Evolutionary conservation across 2,329 filamentous ascomycete species (phyloP), one percentile per base, ranked within the genome.

Genomic region (Sclerotinia nivalis): DNA sequence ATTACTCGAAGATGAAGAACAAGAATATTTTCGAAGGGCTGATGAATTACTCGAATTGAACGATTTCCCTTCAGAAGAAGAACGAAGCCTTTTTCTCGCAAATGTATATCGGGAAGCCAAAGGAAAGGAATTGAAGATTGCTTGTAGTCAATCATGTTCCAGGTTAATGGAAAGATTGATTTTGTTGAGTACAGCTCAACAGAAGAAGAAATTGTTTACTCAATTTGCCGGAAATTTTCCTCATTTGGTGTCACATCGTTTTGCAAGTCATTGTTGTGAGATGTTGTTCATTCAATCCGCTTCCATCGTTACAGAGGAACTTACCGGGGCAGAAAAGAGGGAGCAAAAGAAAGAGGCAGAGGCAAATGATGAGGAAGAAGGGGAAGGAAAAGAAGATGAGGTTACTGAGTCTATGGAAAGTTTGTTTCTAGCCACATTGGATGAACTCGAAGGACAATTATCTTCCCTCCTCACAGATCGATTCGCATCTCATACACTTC

Each of bases 211-310:
- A 61, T 82, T 99, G 28, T 98, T 98, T 79, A 87, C 88, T 73
- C 93, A 91, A 58, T 97, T 98, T 79, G 89, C 85, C 28, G 90
- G 91, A 47, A 92, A 98, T 80, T 97, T 98, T 80, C 83, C 95
- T 70, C 91, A 94, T 76, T 86, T 99, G 40, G 89, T 97, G 66
- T 94, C 96, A 79, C 96, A 99, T 81, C 91, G 96, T 25, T 99
- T 99, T 77, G 96, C 96, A 7, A 97, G 94, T 71, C 96, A 99
- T 83, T 98, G 95, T 81, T 97, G 94, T 79, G 96, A 99, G 82
- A 93, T 93, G 37, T 85, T 99, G 45, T 98, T 99, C 80, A 84
- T 94, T 62, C 88, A 92, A 73, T 91, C 92, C 1, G 94, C 94
- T 0, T 90, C 92, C 0, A 82, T 91, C 15, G 91, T 97, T 50